Percentiles rank a stretch among this genome's conserved stretches.
Conservation (phyloP, 768 basidiomycete genomes). For the Dentipellis fragilis region DNA sequence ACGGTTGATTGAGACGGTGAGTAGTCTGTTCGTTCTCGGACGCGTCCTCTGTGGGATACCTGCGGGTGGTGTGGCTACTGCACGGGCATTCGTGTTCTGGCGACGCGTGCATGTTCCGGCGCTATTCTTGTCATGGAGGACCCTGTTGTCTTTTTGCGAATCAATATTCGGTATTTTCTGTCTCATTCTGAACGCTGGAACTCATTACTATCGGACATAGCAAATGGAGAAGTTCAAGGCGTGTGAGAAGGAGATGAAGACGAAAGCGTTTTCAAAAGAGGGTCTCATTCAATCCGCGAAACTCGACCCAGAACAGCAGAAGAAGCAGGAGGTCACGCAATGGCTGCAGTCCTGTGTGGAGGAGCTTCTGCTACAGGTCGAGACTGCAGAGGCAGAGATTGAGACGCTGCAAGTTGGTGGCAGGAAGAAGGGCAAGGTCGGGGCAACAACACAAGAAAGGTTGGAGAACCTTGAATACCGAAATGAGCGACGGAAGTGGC, state of each 20-base stretch:
- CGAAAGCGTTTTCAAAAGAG: conserved; percentile 98
- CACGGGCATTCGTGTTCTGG: not conserved
- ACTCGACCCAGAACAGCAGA: conserved; percentile 94
- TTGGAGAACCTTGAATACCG: conserved; percentile 76
- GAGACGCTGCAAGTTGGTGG: conserved; percentile 67
- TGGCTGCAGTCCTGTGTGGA: conserved; percentile 90
- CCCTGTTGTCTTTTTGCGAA: conserved; percentile 8
- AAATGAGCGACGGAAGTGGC: conserved; percentile 95
- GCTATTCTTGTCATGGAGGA: not conserved
- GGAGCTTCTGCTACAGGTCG: conserved; percentile 86
- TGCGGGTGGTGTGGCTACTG: not conserved
- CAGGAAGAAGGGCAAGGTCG: conserved; percentile 79
- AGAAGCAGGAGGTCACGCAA: conserved; percentile 79
- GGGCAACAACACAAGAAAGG: conserved; percentile 55
- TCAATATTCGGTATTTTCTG: not conserved
- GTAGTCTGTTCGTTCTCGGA: conserved; percentile 21
- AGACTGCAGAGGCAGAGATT: conserved; percentile 90
- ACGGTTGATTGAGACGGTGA: conserved; percentile 91
- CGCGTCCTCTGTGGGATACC: not conserved
- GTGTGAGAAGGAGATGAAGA: conserved; percentile 99
- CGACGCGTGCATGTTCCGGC: not conserved
- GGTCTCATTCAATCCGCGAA: conserved; percentile 90
- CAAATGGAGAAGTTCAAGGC: conserved; percentile 99
- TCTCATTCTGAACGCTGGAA: conserved; percentile 6
- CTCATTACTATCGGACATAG: conserved; percentile 30